A percentile compares a stretch with the other conserved stretches of the same genome.
These are phyloP conservation scores for Megacollybia marginata DNA, from an alignment of 768 basidiomycete species.

Conservation along the genomic window DNA sequence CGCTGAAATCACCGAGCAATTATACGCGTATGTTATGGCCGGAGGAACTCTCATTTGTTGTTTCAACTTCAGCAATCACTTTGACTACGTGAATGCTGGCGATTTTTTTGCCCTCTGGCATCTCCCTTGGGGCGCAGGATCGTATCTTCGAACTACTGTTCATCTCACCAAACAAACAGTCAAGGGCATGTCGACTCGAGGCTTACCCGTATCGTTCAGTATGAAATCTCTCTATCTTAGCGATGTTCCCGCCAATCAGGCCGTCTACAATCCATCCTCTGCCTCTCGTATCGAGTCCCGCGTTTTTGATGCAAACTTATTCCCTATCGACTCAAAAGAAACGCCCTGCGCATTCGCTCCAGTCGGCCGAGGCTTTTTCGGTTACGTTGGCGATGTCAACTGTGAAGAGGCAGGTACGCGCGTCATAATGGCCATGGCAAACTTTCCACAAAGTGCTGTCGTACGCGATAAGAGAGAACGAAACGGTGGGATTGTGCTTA, in stretches of 20 bases:
- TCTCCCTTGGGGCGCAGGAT: conserved; percentile 15
- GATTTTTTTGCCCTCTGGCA: conserved; percentile 10
- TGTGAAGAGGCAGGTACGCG: conserved; percentile 6
- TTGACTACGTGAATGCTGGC: not conserved
- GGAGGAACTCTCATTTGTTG: conserved; percentile 17
- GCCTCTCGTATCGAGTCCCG: conserved; percentile 11
- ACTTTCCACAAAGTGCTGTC: conserved; percentile 2
- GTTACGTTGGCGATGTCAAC: conserved; percentile 13
- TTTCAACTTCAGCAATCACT: conserved; percentile 11
- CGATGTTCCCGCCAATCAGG: conserved; percentile 6
- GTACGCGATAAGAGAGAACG: not conserved
- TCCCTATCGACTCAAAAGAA: conserved; percentile 8
- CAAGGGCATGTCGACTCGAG: conserved; percentile 1
- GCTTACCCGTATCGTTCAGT: conserved; percentile 11
- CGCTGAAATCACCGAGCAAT: no score
- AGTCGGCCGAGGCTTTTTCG: conserved; percentile 9
- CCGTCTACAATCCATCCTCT: conserved; percentile 13
- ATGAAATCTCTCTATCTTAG: conserved; percentile 16
- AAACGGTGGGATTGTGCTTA: no score
- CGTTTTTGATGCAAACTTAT: conserved; percentile 9
- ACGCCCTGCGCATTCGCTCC: conserved; percentile 7
- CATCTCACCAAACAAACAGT: conserved; percentile 7
- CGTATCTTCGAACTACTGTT: conserved; percentile 17
- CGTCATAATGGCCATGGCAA: conserved; percentile 7
- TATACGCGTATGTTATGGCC: conserved; percentile 2